A percentile compares a stretch with the other conserved stretches of the same genome.
Conservation (phyloP, 345 rosid species). For the Salix arbutifolia region DNA sequence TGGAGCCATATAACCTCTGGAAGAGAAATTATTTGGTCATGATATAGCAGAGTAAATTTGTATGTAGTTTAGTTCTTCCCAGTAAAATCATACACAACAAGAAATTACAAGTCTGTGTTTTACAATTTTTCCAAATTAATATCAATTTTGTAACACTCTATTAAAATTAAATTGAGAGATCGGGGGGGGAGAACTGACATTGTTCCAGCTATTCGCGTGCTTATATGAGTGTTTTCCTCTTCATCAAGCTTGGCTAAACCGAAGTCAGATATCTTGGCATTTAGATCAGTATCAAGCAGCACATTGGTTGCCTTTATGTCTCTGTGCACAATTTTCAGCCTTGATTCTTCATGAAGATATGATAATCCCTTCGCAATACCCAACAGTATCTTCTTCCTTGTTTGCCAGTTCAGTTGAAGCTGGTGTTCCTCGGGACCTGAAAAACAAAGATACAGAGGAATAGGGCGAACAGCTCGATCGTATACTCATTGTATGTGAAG, state of each 20-base stretch:
- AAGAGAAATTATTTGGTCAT: neutral
- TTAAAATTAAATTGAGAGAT: neutral
- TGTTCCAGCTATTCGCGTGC: conserved; percentile 70
- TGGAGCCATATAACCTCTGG: conserved; percentile 96
- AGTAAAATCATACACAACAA: too few relatives aligned
- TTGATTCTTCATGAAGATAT: conserved; percentile 65
- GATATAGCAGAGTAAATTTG: neutral
- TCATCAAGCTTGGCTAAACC: conserved; percentile 73
- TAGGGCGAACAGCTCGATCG: neutral
- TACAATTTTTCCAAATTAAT: too few relatives aligned
- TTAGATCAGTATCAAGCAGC: conserved; percentile 53
- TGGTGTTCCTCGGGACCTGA: conserved; percentile 40
- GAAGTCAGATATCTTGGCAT: conserved; percentile 67
- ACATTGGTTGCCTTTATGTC: conserved; percentile 75
- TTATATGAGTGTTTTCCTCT: conserved; percentile 67
- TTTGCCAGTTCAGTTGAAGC: conserved; percentile 48
- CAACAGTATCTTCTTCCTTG: conserved; percentile 47
- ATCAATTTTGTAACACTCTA: too few relatives aligned
- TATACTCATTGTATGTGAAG: neutral
- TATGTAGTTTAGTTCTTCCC: too few relatives aligned
- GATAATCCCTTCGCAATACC: conserved; percentile 56
- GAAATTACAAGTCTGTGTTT: too few relatives aligned
- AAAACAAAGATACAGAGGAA: neutral
- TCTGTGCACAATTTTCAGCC: conserved; percentile 66
- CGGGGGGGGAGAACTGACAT: conserved; percentile 32